Base-by-base conservation (phyloP, 2,329 filamentous ascomycete genomes). In the Exophiala oligosperma region DNA sequence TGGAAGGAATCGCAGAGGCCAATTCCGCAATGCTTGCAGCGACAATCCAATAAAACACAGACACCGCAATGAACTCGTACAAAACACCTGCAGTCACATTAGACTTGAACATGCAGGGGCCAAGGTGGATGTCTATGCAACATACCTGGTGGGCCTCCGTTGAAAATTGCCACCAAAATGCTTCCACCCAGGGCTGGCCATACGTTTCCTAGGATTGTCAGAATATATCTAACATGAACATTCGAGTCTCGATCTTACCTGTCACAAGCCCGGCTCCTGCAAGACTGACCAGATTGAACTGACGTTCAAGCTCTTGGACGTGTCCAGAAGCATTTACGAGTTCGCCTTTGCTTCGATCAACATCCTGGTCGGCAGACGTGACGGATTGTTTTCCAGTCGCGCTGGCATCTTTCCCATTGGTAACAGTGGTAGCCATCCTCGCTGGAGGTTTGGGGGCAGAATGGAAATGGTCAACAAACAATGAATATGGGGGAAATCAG, bases 271-370 rank as follows among this genome's bases (percentile, higher is more conserved):
- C 84, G 49, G 84, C 76, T 23, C 82, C 84, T 51, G 83, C 83
- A 44, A 87, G 80, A 52, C 79, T 82, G 44, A 85, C 64, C 6
- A 87, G 72, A 40, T 82, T 79, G 70, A 87, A 88, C 65, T 88
- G 85, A 17, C 85, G 78, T 57, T 81, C 79, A 44, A 88, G 72
- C 68, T 88, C 84, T 70, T 88, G 84, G 60, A 74, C 76, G 70
- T 88, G 84, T 4, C 85, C 85, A 1, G 85, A 85, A 1, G 83
- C 84, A 66, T 88, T 88, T 68, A 88, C 70, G 21, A 64, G 35
- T 24, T 49, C 26, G 26, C 38, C 48, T 24, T 49, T 40, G 11
- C 29, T 29, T n/a, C 32, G 43, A 24, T 21, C 23, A 12, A 32
- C n/a, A n/a, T 28, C 46, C 28, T 48, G 24, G 9, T 48, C 46